These are phyloP conservation scores for Rachicladosporium sp. DNA, from an alignment of 2,329 filamentous ascomycete species.

Conservation along the genomic window DNA sequence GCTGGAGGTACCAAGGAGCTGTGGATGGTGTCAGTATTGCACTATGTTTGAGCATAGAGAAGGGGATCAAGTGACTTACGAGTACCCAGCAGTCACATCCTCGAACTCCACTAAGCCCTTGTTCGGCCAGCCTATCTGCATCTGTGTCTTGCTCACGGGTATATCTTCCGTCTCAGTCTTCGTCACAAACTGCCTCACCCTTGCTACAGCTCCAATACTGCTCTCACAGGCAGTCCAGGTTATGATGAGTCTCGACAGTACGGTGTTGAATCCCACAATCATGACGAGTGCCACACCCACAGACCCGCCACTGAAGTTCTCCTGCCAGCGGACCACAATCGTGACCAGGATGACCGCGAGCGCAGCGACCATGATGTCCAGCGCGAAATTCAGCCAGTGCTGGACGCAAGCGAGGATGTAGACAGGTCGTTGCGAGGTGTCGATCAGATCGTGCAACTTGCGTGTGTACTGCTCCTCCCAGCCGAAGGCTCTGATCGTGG, in stretches of 20 bases:
- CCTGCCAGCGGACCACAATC: neutral
- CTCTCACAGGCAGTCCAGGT: neutral
- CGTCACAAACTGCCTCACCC: no score
- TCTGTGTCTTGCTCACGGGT: no score
- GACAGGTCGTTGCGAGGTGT: neutral
- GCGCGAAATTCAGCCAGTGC: constrained; percentile 1
- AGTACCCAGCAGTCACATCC: no score
- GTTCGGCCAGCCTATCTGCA: no score
- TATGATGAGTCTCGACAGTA: neutral
- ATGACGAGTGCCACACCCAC: neutral
- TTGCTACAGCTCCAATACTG: neutral
- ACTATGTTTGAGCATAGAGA: no score
- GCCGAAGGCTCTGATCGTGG: constrained; percentile 40
- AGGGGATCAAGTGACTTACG: no score
- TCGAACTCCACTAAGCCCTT: no score
- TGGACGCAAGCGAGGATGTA: constrained; percentile 1
- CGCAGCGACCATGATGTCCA: constrained; percentile 1
- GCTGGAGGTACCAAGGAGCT: neutral
- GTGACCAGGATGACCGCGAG: constrained; percentile 1
- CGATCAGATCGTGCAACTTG: neutral
- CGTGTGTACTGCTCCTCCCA: constrained; percentile 23
- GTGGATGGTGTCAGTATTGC: no score
- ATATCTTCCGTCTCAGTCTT: no score
- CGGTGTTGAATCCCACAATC: neutral
- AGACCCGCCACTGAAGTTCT: neutral